Base-by-base conservation (phyloP, 2,329 filamentous ascomycete species). In the Xylaria sp. region DNA sequence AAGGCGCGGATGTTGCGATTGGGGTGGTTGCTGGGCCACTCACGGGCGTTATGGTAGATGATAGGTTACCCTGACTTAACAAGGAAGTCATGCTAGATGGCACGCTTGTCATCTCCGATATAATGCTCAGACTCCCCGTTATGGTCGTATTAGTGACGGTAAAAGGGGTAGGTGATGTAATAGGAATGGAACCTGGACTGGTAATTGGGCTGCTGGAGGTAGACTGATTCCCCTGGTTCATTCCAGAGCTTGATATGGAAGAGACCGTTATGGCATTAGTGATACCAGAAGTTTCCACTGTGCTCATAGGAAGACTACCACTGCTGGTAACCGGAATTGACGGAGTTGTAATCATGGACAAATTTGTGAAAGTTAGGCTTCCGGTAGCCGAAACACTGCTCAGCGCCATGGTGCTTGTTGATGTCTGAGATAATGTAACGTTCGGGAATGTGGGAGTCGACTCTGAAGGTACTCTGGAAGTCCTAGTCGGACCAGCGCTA, bases 341-440 rank as follows among this genome's bases (percentile, higher is more conserved):
- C 18, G 64, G 43, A 10, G 73, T 73, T 23, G 58, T 58, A 2
- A n/a, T 28, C 36, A 31, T 55, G 20, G 62, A 63, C 18, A 55
- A 28, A 18, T 59, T 65, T 20, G 31, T 48, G 20, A 54, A 64
- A n/a, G 70, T 71, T 12, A 78, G 68, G 55, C 73, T 74, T 13
- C 74, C 76, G n/a, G 75, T 74, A 12, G 75, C 70, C 36, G 73
- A 67, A 43, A 76, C 25, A 23, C 75, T 77, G 48, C 71, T 78
- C 13, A 71, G 52, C 12, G 67, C 51, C 48, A 55, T 63, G 57
- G 57, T 65, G 23, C 46, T 68, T 7, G 46, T 55, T 20, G 51
- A 59, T 31, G n/a, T 52, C 3, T 39, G 33, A 3, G 39, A 20
- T 6, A 48, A 10, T 1, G 54, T 55, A 10, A 20, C 13, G 28